Base-by-base conservation (phyloP, 1,139 yeast genomes). In the Pichia sp. region DNA sequence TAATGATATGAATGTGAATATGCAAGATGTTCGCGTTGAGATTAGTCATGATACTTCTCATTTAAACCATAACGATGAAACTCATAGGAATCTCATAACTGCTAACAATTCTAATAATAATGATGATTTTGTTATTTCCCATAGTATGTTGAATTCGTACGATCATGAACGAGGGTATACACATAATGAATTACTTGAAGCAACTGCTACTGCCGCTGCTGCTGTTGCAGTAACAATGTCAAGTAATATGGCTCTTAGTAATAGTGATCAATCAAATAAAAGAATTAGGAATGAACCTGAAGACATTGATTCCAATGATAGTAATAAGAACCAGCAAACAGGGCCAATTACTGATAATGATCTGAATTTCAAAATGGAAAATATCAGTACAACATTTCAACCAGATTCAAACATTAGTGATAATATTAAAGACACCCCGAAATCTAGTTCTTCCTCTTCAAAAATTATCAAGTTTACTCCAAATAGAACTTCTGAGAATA, bases 391-490 rank as follows among this genome's bases (percentile, higher is more conserved):
- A 32, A 32, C 7, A 16, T 18, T 32, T 18, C 8, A 32, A 12
- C 41, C 25, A 18, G 22, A 25, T n/a, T 23, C 39, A 11, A n/a
- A 16, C 8, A 22, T 30, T 15, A 27, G 13, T 20, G 22, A 20
- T 9, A 29, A 3, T n/a, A 13, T 9, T 16, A n/a, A 12, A 7
- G 34, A 22, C 5, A 23, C 9, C 12, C n/a, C n/a, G 9, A 29
- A 12, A 27, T 5, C 15, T 9, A 34, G 23, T 7, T 22, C 23
- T 1, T 24, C 23, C 0, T 24, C 29, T 11, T 39, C 49, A 16
- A 49, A 47, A 23, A 20, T 39, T 4, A 49, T 49, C 4, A 49
- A 49, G 29, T 50, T 50, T 24, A 45, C 51, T 2, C 47, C 51
- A 12, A 50, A 47, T 29, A 45, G 40, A 45, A 45, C 51, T 12